These are phyloP conservation scores for Candida loeiensis DNA, from an alignment of 805 yeast species.

Conservation along the genomic window DNA sequence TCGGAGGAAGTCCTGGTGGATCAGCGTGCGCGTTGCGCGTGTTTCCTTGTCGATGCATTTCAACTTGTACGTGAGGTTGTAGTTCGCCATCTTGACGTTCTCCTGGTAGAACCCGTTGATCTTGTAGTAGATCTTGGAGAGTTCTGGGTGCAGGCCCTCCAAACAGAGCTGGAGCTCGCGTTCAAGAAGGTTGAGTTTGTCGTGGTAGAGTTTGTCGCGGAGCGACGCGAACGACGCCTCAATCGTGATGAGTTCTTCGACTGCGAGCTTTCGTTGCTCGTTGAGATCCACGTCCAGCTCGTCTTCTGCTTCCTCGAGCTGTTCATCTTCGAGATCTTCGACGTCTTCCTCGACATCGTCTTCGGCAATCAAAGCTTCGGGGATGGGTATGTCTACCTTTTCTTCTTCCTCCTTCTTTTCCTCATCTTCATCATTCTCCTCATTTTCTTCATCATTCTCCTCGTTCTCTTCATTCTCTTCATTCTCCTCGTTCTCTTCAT, in stretches of 20 bases:
- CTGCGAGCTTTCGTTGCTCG: conserved; percentile 56
- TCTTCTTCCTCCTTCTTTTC: conserved; percentile 37
- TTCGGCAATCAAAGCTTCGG: conserved; percentile 11
- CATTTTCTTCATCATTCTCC: conserved; percentile 6
- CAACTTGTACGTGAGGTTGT: conserved; percentile 54
- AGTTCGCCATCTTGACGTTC: conserved; percentile 48
- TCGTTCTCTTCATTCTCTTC: conserved; percentile 37
- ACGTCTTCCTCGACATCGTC: conserved; percentile 24
- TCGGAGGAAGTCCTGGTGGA: conserved; percentile 80
- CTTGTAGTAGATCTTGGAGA: conserved; percentile 64
- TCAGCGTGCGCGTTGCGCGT: conserved; percentile 67
- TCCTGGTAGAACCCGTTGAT: conserved; percentile 73
- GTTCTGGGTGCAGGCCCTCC: conserved; percentile 89
- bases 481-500: conserved; percentile 40
- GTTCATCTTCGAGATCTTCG: conserved; percentile 1
- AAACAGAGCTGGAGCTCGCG: conserved; percentile 83
- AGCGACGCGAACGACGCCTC: conserved; percentile 84
- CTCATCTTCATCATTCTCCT: conserved; percentile 19
- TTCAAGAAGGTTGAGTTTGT: conserved; percentile 70
- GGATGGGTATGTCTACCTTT: background rate
- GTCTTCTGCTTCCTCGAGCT: conserved; percentile 84
- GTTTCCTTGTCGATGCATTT: conserved; percentile 80
- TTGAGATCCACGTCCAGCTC: conserved; percentile 22
- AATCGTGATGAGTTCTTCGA: conserved; percentile 70
- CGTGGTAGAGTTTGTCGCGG: conserved; percentile 81